phyloP scores from a whole-genome alignment of 371 early-diverging fungal species.

The Smittium culicis region DNA sequence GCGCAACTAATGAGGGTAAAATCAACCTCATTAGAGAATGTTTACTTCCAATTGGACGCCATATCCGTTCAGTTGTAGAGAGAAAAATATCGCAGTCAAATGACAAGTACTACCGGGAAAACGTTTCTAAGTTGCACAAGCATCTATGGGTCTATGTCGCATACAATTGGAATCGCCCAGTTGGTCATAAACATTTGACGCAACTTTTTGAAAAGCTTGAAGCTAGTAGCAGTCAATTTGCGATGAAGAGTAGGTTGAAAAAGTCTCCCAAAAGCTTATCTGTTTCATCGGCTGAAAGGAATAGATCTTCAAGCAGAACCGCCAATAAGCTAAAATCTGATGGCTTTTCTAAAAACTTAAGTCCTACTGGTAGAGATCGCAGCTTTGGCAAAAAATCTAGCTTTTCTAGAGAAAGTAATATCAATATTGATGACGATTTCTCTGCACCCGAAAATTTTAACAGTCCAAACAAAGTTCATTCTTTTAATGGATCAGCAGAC shows the following conservation, averaged over 20 bases:
- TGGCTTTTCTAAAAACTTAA: neutral
- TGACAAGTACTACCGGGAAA: slow-evolving; percentile 11
- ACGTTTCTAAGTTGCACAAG: slow-evolving; percentile 22
- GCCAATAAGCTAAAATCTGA: neutral
- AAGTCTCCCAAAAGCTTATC: neutral
- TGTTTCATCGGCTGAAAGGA: neutral
- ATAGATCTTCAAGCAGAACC: neutral
- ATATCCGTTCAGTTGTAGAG: slow-evolving; percentile 35
- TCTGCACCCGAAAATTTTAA: neutral
- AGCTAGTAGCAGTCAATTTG: neutral
- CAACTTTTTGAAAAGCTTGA: slow-evolving; percentile 41
- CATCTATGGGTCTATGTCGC: slow-evolving; percentile 48
- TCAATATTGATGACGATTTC: no score
- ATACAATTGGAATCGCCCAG: slow-evolving; percentile 44
- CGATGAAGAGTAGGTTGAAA: neutral
- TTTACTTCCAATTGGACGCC: slow-evolving; percentile 42
- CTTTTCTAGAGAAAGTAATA: neutral
- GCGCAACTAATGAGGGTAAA: slow-evolving; percentile 35
- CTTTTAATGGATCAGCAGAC: neutral
- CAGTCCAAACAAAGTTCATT: neutral
- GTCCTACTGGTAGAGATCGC: neutral
- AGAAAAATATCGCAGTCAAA: slow-evolving; percentile 15
- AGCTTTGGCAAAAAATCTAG: neutral
- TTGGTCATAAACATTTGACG: slow-evolving; percentile 37
- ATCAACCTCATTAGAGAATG: slow-evolving; percentile 41